Base-by-base conservation (phyloP, 164 flowering plant species). In the Pachysandra terminalis region DNA sequence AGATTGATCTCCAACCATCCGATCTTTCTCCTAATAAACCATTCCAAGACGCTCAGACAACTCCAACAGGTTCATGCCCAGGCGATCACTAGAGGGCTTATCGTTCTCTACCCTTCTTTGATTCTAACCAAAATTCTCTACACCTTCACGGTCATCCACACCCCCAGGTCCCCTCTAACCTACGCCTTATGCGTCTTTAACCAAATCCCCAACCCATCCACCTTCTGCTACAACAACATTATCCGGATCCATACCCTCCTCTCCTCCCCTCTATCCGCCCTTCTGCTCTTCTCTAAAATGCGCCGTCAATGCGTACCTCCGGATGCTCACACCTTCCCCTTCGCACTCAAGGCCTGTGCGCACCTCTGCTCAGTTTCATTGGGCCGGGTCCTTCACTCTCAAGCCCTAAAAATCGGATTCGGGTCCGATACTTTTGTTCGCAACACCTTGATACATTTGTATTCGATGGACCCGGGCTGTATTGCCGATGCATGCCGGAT, bases 261-360 rank as follows among this genome's bases (percentile, higher is more conserved):
- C 57, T 76, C 81, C 23, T 68, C 83, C 23, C 84, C 87, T 15
- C 66, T 67, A 60, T 12, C 72, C 25, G 84, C 93, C 24, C 76
- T 87, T 66, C 63, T 1, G 27, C 73, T 85, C 72, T 89, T 87
- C 58, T 52, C 22, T 57, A 73, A 59, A 59, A 86, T 91, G 91
- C 86, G 82, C 65, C 81, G 73, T 26, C 60, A 55, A 3, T 68
- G 80, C 3, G 23, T 86, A 28, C 82, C 85, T 2, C 91, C 82
- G 22, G 95, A 91, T 64, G 65, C 78, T 45, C 86, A 87, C 77
- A 81, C 95, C 61, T 87, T 77, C 78, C 91, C 95, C 54, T 86
- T 89, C 60, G 77, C 57, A 0, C 80, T 91, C 73, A 84, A 81
- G 65, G 90, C 91, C 16, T 81, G 81, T 22, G 62, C 79, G 0